Evolutionary conservation across 176 grass and related monocot genomes (phyloP).

Genomic region (Phoenix roebelenii): DNA sequence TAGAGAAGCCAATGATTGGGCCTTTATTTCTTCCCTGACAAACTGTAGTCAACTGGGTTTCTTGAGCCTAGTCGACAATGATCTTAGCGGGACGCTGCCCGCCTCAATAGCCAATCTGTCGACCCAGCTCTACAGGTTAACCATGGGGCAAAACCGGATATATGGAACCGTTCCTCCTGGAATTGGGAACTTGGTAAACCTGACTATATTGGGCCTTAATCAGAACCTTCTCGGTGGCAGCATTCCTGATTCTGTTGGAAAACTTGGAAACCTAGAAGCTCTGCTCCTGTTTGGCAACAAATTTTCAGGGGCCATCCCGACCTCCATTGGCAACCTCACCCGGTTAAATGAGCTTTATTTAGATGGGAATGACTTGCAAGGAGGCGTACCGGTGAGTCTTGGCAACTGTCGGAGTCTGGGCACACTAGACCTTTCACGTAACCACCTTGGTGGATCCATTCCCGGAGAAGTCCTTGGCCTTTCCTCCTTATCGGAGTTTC

Average conservation of each 20-base stretch:
- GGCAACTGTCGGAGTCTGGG: not conserved
- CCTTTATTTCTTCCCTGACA: slow-evolving; percentile 14
- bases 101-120: slow-evolving; percentile 16
- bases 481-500: no score
- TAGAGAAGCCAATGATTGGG: slow-evolving; percentile 7
- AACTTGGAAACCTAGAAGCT: no score
- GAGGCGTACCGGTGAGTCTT: no score
- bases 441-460: slow-evolving; percentile 17
- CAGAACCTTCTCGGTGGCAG: not conserved
- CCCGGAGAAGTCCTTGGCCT: slow-evolving; percentile 18
- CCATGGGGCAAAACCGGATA: slow-evolving; percentile 4
- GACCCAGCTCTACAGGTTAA: not conserved
- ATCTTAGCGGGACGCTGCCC: slow-evolving; percentile 13
- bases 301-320: no score
- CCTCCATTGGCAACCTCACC: no score
- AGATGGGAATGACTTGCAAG: no score
- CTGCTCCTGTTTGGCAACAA: no score
- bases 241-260: no score
- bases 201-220: slow-evolving; percentile 22
- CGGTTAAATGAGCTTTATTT: no score
- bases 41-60: slow-evolving; percentile 7
- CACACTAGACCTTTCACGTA: slow-evolving; percentile 21
- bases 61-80: not conserved
- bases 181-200: slow-evolving; percentile 17
- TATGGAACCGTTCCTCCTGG: slow-evolving; percentile 11